Percentiles rank a stretch among this genome's conserved stretches.
Evolutionary conservation across 805 yeast species (phyloP).

Genomic region (Sugiyamaella valdiviana): DNA sequence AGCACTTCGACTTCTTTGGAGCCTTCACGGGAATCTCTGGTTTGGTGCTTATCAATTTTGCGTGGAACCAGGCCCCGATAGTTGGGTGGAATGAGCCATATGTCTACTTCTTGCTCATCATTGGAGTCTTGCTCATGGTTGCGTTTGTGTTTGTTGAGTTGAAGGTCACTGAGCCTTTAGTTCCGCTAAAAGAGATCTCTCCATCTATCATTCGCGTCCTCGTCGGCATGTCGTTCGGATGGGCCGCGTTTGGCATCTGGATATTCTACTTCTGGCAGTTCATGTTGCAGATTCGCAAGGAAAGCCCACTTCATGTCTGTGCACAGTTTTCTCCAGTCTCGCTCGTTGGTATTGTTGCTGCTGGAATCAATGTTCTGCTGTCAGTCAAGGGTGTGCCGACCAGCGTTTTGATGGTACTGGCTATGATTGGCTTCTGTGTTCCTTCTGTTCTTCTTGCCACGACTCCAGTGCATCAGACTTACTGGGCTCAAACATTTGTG

Average conservation of each 20-base stretch:
- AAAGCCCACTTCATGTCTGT: conserved; percentile 42
- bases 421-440: conserved; percentile 47
- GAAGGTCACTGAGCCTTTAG: conserved; percentile 43
- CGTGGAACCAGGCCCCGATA: conserved; percentile 70
- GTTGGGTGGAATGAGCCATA: conserved; percentile 62
- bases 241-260: conserved; percentile 77
- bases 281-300: conserved; percentile 44
- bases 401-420: conserved; percentile 18
- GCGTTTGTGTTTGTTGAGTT: conserved; percentile 47
- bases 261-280: conserved; percentile 56
- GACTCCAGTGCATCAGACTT: conserved; percentile 39
- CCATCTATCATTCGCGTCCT: conserved; percentile 44
- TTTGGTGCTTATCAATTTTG: conserved; percentile 56
- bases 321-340: conserved; percentile 39
- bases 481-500: conserved; percentile 52
- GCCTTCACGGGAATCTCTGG: conserved; percentile 54
- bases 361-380: conserved; percentile 6
- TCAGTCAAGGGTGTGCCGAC: conserved; percentile 2
- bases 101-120: conserved; percentile 47
- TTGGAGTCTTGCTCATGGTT: conserved; percentile 41
- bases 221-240: conserved; percentile 51
- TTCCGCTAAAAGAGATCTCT: conserved; percentile 47
- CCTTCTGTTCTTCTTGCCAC: conserved; percentile 48
- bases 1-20: conserved; percentile 46
- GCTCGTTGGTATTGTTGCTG: conserved; percentile 9